Percentiles rank a stretch among this genome's conserved stretches.
Conservation (phyloP, 1,284 basidiomycete species). For the Schizophyllum commune region DNA sequence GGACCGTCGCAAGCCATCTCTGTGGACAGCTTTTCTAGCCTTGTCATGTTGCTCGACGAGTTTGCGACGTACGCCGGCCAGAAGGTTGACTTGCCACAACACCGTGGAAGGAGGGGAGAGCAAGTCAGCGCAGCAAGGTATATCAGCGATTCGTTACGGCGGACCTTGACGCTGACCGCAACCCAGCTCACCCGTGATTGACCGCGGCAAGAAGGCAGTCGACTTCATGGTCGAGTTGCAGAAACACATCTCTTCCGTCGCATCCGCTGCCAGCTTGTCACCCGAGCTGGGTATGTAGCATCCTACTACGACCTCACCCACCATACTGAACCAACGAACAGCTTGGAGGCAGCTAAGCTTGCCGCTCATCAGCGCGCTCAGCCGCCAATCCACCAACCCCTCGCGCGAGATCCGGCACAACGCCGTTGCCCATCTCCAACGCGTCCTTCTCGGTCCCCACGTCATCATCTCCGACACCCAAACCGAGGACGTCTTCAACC, state of each 20-base stretch:
- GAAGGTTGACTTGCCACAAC: slow-evolving; percentile 40
- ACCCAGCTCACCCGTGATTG: slow-evolving; percentile 68
- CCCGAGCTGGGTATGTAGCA: slow-evolving; percentile 32
- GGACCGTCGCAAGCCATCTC: slow-evolving; percentile 54
- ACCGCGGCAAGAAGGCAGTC: slow-evolving; percentile 77
- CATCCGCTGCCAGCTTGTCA: slow-evolving; percentile 38
- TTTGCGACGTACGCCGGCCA: slow-evolving; percentile 72
- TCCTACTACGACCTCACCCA: slow-evolving; percentile 7
- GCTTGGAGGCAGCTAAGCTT: slow-evolving; percentile 82
- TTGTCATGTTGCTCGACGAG: slow-evolving; percentile 80
- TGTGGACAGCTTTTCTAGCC: slow-evolving; percentile 74
- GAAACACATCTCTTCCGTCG: slow-evolving; percentile 50
- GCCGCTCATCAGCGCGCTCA: slow-evolving; percentile 72
- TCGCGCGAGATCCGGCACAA: slow-evolving; percentile 80
- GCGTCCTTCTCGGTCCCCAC: slow-evolving; percentile 78
- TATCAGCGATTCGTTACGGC: slow-evolving; percentile 9
- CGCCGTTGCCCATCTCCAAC: slow-evolving; percentile 82
- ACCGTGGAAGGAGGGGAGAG: slow-evolving; percentile 44
- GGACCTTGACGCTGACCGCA: slow-evolving; percentile 1
- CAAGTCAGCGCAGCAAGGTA: slow-evolving; percentile 48
- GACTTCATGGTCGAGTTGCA: slow-evolving; percentile 74
- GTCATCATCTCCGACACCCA: slow-evolving; percentile 53
- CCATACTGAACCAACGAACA: slow-evolving; percentile 22
- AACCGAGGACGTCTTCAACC: slow-evolving; percentile 81
- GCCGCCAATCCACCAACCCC: slow-evolving; percentile 81